phyloP scores from a whole-genome alignment of 768 basidiomycete genomes.

The Lentinula sp. region DNA sequence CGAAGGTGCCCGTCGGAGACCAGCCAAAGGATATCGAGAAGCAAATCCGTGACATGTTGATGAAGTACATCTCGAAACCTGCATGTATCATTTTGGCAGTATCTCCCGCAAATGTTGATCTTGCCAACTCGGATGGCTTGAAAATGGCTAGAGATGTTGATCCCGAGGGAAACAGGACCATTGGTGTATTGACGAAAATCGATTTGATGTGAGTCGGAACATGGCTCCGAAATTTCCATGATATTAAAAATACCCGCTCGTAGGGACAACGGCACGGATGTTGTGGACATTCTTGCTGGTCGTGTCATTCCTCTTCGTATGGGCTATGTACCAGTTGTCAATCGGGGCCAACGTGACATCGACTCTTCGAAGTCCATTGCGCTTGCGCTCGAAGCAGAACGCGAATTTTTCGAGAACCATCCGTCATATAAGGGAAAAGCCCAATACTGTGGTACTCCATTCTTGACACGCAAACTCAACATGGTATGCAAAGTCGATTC shows the following conservation, averaged over 20 bases:
- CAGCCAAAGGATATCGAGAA: constrained; percentile 97
- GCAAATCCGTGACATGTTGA: constrained; percentile 94
- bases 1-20: constrained; percentile 92
- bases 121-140: constrained; percentile 97
- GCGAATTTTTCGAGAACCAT: constrained; percentile 93
- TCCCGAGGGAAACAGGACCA: constrained; percentile 93
- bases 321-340: constrained; percentile 98
- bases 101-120: constrained; percentile 91
- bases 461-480: constrained; percentile 91
- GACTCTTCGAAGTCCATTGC: constrained; percentile 82
- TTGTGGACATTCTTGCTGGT: constrained; percentile 97
- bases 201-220: constrained; percentile 80
- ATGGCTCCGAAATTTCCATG: not conserved
- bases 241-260: constrained; percentile 6
- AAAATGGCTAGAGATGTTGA: constrained; percentile 97
- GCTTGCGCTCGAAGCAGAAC: constrained; percentile 82
- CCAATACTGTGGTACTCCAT: constrained; percentile 96
- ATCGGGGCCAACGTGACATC: constrained; percentile 96
- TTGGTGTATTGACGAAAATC: constrained; percentile 97
- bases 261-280: constrained; percentile 97
- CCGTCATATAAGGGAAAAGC: constrained; percentile 89
- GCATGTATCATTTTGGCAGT: constrained; percentile 97
- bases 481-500: constrained; percentile 47
- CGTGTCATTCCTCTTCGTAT: constrained; percentile 93
- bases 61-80: constrained; percentile 92